Base-by-base conservation (phyloP, 371 early-diverging fungal species). In the Modicella reniformis region DNA sequence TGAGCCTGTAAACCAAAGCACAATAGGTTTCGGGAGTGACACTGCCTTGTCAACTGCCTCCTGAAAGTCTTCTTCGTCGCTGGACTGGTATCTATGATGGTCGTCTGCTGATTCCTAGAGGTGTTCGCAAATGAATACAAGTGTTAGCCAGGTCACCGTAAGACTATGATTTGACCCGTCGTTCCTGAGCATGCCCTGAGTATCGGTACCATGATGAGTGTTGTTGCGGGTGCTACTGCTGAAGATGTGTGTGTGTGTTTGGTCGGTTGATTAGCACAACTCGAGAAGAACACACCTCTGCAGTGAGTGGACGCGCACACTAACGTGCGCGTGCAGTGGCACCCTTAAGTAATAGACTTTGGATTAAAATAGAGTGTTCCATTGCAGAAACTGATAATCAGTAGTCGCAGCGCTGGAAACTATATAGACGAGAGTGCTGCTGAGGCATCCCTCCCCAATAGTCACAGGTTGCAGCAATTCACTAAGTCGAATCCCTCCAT, bases 31-130 rank as follows among this genome's bases (percentile, higher is more conserved):
- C 10, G 72, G 70, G 33, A 77, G 55, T 9, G 72, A 69, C 25
- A 76, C 72, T 2, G 70, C 65, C 56, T 77, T 64, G 17, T 68
- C 62, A 21, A 62, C 40, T 3, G 68, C 25, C 40, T 72, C 72
- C 59, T 72, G 63, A 66, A 77, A 69, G 59, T 77, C 79, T 32
- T 77, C 79, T n/a, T 77, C 79, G 59, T 77, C 79, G 47, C 79
- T 77, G 17, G 79, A 77, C 51, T 77, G 79, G 52, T 77, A 77
- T n/a, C 79, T 56, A 56, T 77, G 79, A 60, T 69, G 67, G 52
- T 77, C 73, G 32, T 77, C 77, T 17, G 32, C 33, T 19, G 50
- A 26, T 25, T 76, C 76, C 76, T 76, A 64, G 15, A 50, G 26
- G 13, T 26, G 50, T 17, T 44, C 17, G 17, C 17, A 44, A 17